Conservation (phyloP, 192 early-diverging fungal genomes). For the Paraglomus occultum region DNA sequence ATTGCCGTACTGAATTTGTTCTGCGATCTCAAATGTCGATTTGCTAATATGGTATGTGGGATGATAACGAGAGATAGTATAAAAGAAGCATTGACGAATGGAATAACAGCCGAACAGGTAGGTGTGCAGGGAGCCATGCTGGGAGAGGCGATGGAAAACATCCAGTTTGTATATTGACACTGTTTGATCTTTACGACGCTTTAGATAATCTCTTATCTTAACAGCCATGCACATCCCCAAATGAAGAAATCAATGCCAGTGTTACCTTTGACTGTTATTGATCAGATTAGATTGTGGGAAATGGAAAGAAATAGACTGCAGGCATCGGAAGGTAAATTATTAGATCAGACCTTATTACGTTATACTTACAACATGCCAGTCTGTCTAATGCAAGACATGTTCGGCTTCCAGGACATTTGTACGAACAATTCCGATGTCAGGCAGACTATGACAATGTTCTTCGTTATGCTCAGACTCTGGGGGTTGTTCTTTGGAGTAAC, state of each 20-base stretch:
- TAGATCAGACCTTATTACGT: neutral
- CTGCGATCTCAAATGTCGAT: slow-evolving; percentile 77
- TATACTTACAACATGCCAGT: neutral
- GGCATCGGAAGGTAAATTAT: slow-evolving; percentile 39
- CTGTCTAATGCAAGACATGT: neutral
- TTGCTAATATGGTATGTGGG: slow-evolving; percentile 91
- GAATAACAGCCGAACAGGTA: slow-evolving; percentile 93
- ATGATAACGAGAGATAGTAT: slow-evolving; percentile 85
- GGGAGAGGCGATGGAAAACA: slow-evolving; percentile 13
- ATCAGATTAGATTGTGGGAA: slow-evolving; percentile 97
- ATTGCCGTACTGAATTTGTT: slow-evolving; percentile 93
- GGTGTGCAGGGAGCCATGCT: neutral
- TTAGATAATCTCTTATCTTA: slow-evolving; percentile 86
- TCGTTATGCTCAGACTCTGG: slow-evolving; percentile 73
- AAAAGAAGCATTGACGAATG: slow-evolving; percentile 75
- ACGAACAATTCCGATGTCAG: slow-evolving; percentile 69
- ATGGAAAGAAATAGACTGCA: slow-evolving; percentile 84
- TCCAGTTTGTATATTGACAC: slow-evolving; percentile 3
- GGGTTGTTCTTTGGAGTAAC: slow-evolving; percentile 77
- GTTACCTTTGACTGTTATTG: slow-evolving; percentile 87
- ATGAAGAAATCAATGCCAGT: slow-evolving; percentile 81
- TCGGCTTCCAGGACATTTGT: slow-evolving; percentile 54
- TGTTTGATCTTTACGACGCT: neutral
- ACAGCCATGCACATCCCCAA: slow-evolving; percentile 87
- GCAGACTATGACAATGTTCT: slow-evolving; percentile 73